These are phyloP conservation scores for Fusarium fracticaudum DNA, from an alignment of 2,329 filamentous ascomycete species.

Conservation along the genomic window DNA sequence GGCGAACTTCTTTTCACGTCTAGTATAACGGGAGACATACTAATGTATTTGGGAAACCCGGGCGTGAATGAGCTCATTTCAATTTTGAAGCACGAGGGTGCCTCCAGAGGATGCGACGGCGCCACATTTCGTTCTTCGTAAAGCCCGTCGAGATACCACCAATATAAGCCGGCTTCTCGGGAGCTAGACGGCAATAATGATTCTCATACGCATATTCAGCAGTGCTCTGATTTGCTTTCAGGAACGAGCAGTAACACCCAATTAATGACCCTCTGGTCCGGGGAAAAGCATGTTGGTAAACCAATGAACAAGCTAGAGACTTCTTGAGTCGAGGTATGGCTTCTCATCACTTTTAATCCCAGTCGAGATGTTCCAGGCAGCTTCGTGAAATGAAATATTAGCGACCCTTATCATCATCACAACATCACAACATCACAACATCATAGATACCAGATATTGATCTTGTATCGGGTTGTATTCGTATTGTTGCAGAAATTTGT, in stretches of 20 bases:
- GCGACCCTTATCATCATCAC: background rate
- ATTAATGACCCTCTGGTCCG: background rate
- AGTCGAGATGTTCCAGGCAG: background rate
- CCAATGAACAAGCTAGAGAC: background rate
- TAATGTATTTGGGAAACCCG: background rate
- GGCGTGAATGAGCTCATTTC: background rate
- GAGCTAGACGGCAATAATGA: constrained; percentile 9
- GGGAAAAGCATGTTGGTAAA: background rate
- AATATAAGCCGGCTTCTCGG: background rate
- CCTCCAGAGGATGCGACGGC: too few species aligned
- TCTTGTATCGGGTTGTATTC: constrained; percentile 28
- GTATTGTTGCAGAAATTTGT: constrained; percentile 38
- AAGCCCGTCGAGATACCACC: background rate
- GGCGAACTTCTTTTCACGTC: too few species aligned
- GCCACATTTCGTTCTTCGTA: background rate
- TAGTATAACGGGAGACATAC: background rate
- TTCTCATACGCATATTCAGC: constrained; percentile 26
- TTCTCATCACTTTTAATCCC: too few species aligned
- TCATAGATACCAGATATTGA: background rate
- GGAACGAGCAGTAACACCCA: background rate
- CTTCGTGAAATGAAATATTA: background rate
- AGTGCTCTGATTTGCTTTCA: constrained; percentile 22
- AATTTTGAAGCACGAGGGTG: background rate
- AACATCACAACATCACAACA: background rate
- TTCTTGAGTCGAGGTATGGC: background rate